Evolutionary conservation across 371 early-diverging fungal species (phyloP), one percentile per base, ranked within the genome.

Genomic region (Blakeslea trispora): DNA sequence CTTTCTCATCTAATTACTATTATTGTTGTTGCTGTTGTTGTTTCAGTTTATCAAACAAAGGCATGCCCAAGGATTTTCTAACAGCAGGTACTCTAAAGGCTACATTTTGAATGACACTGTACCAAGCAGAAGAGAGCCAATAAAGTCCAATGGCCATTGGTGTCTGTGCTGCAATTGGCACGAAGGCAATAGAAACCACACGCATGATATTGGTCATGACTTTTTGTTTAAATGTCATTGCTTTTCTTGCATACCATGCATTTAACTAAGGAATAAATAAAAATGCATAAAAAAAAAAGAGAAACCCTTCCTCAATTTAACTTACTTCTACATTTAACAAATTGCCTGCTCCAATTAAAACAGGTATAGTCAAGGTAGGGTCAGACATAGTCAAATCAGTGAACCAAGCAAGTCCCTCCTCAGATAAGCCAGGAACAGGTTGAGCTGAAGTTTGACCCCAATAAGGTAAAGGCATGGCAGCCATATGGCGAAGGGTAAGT

Each of bases 381-480:
- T 92, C 92, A 13, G 82, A 65, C 0, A 75, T 65, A 0, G 91
- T 80, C 48, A 92, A 64, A 72, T 92, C 88, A 17, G 66, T 79
- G 45, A 90, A 83, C 88, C 88, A 90, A 14, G 68, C 69, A 3
- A 83, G 39, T 0, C 92, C 92, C 2, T 89, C 92, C 7, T 81
- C 72, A 13, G 53, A 66, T 37, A 90, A 75, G 1, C 88, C 91
- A 2, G 61, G 64, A 0, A 64, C 59, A 1, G 79, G 70, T 23
- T 61, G 43, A 5, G 68, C 71, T 0, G 78, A 63, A 8, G 61
- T 50, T 23, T 69, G 63, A 15, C 71, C 71, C 9, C 79, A 63
- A 64, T 72, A 87, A 0, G 88, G 87, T 23, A 84, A 56, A 0
- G 88, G 87, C 45, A 72, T 75, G 1, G 82, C 88, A 3, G 81